Conservation (phyloP, 2,329 filamentous ascomycete genomes). For the Cadophora sp. region DNA sequence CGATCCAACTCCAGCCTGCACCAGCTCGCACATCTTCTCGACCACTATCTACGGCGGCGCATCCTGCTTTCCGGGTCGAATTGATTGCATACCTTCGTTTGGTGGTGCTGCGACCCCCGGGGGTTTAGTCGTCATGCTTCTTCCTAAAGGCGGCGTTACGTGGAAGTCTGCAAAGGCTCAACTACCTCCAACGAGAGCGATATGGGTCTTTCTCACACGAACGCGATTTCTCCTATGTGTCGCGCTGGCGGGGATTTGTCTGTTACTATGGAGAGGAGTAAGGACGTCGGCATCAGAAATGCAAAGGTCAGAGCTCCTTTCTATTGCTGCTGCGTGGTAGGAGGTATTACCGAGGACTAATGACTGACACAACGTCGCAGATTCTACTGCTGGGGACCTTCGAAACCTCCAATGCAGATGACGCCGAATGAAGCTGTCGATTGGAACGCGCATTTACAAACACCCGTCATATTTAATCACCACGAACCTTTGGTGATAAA, state of each 20-base stretch:
- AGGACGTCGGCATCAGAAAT: constrained; percentile 82
- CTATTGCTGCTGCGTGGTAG: background rate
- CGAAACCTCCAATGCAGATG: constrained; percentile 97
- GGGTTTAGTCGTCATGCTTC: constrained; percentile 72
- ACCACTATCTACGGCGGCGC: constrained; percentile 23
- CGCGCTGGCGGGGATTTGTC: constrained; percentile 70
- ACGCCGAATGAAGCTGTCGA: constrained; percentile 85
- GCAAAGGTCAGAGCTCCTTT: constrained; percentile 70
- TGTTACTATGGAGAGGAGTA: constrained; percentile 90
- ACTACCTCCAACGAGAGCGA: constrained; percentile 77
- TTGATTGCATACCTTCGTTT: constrained; percentile 39
- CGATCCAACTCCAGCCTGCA: constrained; percentile 1
- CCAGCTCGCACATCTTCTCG: constrained; percentile 4
- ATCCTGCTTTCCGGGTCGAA: constrained; percentile 32
- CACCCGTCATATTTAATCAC: constrained; percentile 95
- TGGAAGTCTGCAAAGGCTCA: constrained; percentile 89
- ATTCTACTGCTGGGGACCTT: constrained; percentile 96
- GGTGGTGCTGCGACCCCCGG: constrained; percentile 52
- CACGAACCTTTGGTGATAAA: constrained; percentile 89
- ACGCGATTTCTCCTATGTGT: constrained; percentile 80
- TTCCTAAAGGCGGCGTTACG: constrained; percentile 86
- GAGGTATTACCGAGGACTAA: constrained; percentile 4
- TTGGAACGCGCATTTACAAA: constrained; percentile 89
- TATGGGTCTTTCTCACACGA: constrained; percentile 74
- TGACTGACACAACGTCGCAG: constrained; percentile 54